phyloP scores from a whole-genome alignment of 495 filamentous ascomycete genomes.

The Tuber brumale region DNA sequence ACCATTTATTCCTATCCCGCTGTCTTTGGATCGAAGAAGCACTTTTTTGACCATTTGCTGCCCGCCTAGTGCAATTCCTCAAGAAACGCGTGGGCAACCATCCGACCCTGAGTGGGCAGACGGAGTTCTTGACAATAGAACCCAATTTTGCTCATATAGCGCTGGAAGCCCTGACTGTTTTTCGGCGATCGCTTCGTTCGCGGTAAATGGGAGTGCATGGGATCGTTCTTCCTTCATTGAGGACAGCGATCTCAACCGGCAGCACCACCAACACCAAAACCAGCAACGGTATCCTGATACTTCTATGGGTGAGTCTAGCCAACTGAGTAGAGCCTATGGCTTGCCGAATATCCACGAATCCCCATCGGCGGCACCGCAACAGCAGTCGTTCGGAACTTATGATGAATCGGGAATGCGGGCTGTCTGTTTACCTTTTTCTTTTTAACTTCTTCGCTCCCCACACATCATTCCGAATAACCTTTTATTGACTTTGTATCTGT shows the following conservation, averaged over 20 bases:
- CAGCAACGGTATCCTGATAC: slow-evolving; percentile 15
- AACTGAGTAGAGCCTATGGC: slow-evolving; percentile 21
- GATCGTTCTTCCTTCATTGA: slow-evolving; percentile 18
- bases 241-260: slow-evolving; percentile 7
- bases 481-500: slow-evolving; percentile 12
- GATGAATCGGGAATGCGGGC: slow-evolving; percentile 22
- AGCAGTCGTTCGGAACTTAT: slow-evolving; percentile 19
- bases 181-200: slow-evolving; percentile 20
- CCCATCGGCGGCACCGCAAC: slow-evolving; percentile 12
- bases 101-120: background rate
- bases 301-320: slow-evolving; percentile 13
- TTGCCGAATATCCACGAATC: slow-evolving; percentile 14
- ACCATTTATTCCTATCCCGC: background rate
- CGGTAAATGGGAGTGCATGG: slow-evolving; percentile 18
- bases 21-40: background rate
- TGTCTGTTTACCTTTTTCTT: slow-evolving; percentile 13
- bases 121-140: background rate
- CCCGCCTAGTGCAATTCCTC: background rate
- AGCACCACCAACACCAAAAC: slow-evolving; percentile 10
- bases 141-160: slow-evolving; percentile 25
- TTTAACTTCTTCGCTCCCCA: background rate
- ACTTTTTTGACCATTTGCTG: background rate
- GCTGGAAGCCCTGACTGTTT: slow-evolving; percentile 18
- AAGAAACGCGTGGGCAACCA: background rate
- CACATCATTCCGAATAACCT: slow-evolving; percentile 17